Conservation (phyloP, 2,329 filamentous ascomycete species). For the Chrysoporthe austroafricana region DNA sequence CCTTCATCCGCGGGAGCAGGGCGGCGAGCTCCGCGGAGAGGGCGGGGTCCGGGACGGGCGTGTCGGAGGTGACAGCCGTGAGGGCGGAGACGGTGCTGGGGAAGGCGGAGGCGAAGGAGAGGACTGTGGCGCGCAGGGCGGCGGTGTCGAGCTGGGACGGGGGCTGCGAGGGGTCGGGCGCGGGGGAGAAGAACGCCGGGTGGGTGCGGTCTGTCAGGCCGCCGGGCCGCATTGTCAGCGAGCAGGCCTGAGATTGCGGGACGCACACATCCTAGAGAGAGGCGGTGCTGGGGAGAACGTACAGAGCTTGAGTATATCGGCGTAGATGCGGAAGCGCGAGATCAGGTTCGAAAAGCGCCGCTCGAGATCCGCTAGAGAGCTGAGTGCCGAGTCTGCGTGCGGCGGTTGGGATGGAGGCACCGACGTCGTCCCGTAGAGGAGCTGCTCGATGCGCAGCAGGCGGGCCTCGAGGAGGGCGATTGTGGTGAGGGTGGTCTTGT, state of each 20-base stretch:
- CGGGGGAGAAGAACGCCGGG: constrained; percentile 56
- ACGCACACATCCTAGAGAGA: not conserved
- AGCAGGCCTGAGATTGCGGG: constrained; percentile 6
- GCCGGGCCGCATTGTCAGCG: not conserved
- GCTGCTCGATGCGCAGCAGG: constrained; percentile 62
- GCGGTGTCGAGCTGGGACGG: constrained; percentile 56
- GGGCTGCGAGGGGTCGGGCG: constrained; percentile 43
- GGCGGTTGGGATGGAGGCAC: constrained; percentile 39
- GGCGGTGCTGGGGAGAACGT: constrained; percentile 34
- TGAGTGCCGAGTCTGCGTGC: constrained; percentile 44
- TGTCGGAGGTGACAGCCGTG: constrained; percentile 57
- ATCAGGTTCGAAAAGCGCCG: constrained; percentile 55
- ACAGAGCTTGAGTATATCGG: constrained; percentile 65
- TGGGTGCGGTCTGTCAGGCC: constrained; percentile 51
- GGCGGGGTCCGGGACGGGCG: constrained; percentile 58
- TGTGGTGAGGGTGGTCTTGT: constrained; percentile 58
- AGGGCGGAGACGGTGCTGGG: constrained; percentile 60
- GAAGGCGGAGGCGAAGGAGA: constrained; percentile 60
- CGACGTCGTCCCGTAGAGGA: constrained; percentile 55
- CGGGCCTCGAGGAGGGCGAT: constrained; percentile 61
- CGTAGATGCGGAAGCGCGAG: constrained; percentile 58
- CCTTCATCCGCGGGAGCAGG: constrained; percentile 65
- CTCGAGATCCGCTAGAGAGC: constrained; percentile 56
- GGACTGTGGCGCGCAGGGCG: constrained; percentile 58
- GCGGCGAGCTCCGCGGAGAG: constrained; percentile 60